Percentiles rank a stretch among this genome's conserved stretches.
Conservation (phyloP, 345 rosid genomes). For the Linum usitatissimum region DNA sequence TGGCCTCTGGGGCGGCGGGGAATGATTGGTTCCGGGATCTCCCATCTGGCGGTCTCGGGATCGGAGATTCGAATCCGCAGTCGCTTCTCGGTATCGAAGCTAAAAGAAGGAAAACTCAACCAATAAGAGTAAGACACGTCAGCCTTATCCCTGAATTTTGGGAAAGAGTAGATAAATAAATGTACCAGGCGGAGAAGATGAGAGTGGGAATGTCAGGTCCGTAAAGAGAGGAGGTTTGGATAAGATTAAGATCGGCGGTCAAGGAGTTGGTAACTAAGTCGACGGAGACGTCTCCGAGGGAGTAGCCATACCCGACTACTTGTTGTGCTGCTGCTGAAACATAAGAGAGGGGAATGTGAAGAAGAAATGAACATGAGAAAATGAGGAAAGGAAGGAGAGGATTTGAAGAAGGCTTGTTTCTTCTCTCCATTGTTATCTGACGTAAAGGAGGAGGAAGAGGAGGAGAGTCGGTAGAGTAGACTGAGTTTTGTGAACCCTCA, state of each 20-base stretch:
- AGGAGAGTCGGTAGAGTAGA: too few species aligned
- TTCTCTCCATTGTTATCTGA: background rate
- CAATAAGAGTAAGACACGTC: background rate
- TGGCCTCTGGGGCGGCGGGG: slow-evolving; percentile 20
- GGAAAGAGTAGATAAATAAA: background rate
- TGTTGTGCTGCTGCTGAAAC: slow-evolving; percentile 1
- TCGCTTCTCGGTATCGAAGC: slow-evolving; percentile 13
- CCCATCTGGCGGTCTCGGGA: slow-evolving; percentile 14
- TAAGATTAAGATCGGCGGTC: slow-evolving; percentile 14
- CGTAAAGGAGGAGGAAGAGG: too few species aligned
- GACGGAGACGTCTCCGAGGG: slow-evolving; percentile 27
- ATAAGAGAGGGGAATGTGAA: background rate
- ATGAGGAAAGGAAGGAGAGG: background rate
- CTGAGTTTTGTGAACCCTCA: too few species aligned
- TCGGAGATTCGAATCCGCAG: slow-evolving; percentile 17
- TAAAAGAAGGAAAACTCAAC: background rate
- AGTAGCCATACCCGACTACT: slow-evolving; percentile 42
- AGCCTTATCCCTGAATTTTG: too few species aligned
- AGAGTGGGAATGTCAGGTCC: slow-evolving; percentile 13
- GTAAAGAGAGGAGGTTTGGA: slow-evolving; percentile 7
- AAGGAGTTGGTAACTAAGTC: slow-evolving; percentile 11
- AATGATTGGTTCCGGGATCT: slow-evolving; percentile 25
- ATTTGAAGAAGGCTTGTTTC: background rate
- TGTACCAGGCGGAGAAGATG: slow-evolving; percentile 9
- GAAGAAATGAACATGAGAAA: background rate